A percentile compares a stretch with the other conserved stretches of the same genome.
Conservation (phyloP, 75 land plant genomes). For the Chamaecyparis obtusa region DNA sequence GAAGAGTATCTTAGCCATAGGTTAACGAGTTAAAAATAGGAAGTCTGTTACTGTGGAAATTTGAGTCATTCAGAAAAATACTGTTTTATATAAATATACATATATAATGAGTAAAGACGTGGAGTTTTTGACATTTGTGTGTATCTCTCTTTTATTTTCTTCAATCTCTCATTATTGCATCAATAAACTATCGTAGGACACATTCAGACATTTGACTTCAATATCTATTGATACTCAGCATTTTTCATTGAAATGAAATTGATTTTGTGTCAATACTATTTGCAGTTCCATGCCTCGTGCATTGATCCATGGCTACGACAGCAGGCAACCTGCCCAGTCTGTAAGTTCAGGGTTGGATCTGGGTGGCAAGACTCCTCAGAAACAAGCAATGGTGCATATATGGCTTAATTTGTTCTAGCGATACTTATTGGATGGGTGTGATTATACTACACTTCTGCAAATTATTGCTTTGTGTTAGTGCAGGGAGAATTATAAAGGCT, state of each 20-base stretch:
- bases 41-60: no score
- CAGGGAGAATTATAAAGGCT: background rate
- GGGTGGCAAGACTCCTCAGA: conserved; percentile 36
- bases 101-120: no score
- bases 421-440: background rate
- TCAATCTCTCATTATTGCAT: background rate
- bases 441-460: background rate
- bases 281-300: conserved; percentile 81
- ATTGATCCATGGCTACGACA: conserved; percentile 96
- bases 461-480: background rate
- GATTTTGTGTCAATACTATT: conserved; percentile 11
- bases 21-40: no score
- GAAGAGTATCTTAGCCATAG: no score
- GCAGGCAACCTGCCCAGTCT: conserved; percentile 93
- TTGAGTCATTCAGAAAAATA: no score
- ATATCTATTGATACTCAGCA: background rate
- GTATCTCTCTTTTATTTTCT: background rate
- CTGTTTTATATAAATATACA: no score
- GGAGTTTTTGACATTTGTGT: no score
- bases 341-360: conserved; percentile 58
- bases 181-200: background rate
- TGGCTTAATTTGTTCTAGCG: background rate
- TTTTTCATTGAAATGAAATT: background rate
- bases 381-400: conserved; percentile 8
- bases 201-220: background rate